Evolutionary conservation across 805 yeast species (phyloP), one percentile per base, ranked within the genome.

Genomic region (Pichia sporocuriosa): DNA sequence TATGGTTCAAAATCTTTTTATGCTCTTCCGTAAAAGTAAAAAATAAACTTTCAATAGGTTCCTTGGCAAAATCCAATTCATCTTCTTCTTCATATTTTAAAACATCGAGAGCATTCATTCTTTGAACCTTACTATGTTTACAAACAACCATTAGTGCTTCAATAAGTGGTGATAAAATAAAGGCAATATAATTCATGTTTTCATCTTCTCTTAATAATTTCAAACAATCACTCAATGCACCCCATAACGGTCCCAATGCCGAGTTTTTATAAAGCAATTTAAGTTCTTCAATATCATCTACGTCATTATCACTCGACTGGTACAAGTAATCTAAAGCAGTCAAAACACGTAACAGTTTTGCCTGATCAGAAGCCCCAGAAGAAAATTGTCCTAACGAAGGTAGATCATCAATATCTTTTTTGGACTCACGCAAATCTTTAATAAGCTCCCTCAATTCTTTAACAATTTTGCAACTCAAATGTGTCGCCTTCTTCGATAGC

Each of bases 101-200:
- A 25, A 68, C 60, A 43, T 77, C 85, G 43, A 75, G 72, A 7
- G 70, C 65, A 47, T 68, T 80, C 43, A 71, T 62, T 39, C 75
- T 81, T 53, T 71, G 73, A 31, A 77, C 80, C 46, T 74, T 74
- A 51, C 86, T 77, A 55, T 85, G 94, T 55, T 89, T 89, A 63
- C 96, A 88, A n/a, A 93, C 93, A 37, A 90, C 95, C 95, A 93
- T 87, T 43, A 93, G 68, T 0, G 96, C 80, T 58, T 90, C 98
- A 46, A 90, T 86, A 46, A 88, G 62, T 0, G 97, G 97, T 20
- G 90, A 67, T 20, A 89, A 63, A 1, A 85, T 81, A 1, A 95
- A 82, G 0, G 95, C 88, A 34, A 86, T 76, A 35, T 78, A 77
- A 19, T 75, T 65, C 48, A 81, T 63, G 13, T 68, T 67, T 13